Base-by-base conservation (phyloP, 805 yeast species). In the Spathaspora sp. region DNA sequence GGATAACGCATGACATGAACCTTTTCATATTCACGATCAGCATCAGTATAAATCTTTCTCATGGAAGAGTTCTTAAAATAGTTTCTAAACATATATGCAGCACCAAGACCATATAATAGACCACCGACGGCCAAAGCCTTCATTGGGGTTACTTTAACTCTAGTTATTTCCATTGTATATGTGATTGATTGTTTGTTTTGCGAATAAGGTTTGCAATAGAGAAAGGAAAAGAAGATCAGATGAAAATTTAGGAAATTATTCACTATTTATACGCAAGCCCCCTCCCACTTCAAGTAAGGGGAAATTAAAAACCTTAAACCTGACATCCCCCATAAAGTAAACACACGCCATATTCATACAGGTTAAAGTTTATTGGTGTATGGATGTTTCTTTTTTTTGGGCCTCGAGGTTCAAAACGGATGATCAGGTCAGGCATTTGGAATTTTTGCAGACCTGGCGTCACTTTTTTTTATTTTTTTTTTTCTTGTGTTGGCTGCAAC, bases 91-190 rank as follows among this genome's bases (percentile, higher is more conserved):
- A 72, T 73, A 56, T 59, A 69, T 44, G 59, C 52, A 3, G 60
- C 74, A 10, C 69, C 72, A 17, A 62, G 47, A 5, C 69, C 72
- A 53, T 72, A 70, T 35, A 57, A 59, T 23, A 55, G 50, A 40
- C 73, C 73, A 29, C 76, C 76, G 29, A 61, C 52, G 9, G 62
- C 38, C 26, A 72, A 60, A 8, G 73, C 73, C 58, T 56, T 60
- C 28, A 52, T 40, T 38, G 67, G 66, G 38, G 60, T 45, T 9
- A 52, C 28, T 42, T 20, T 44, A 14, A 14, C 26, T 23, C 31
- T 29, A 32, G 38, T 11, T 16, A 51, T 44, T 42, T 48, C 14
- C 32, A 26, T 39, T 20, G 16, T 17, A 32, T 19, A 29, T 31
- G 18, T 42, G 16, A 9, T 42, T 43, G 9, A 32, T 35, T 26